Evolutionary conservation across 352 stramenopile genomes (phyloP).

Genomic region (Phytophthora melonis): DNA sequence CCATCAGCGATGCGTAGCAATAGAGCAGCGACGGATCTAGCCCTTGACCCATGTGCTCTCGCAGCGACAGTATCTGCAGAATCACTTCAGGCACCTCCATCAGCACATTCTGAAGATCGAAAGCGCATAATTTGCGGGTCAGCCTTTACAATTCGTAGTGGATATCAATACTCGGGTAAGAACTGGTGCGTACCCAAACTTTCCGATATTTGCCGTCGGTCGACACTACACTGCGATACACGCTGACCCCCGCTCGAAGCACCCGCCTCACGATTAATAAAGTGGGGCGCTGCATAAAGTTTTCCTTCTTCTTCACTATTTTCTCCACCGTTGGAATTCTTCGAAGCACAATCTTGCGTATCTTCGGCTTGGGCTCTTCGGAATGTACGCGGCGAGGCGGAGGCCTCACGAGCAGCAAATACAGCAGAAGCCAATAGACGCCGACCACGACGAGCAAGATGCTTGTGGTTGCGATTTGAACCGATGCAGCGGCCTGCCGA

Average conservation of each 20-base stretch:
- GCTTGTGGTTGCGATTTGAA: background rate
- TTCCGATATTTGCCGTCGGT: constrained; percentile 43
- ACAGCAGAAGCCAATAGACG: constrained; percentile 32
- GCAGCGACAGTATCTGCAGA: constrained; percentile 37
- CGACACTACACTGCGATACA: constrained; percentile 22
- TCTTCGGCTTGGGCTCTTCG: constrained; percentile 7
- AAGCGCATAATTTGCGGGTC: background rate
- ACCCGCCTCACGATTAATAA: constrained; percentile 1
- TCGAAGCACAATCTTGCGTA: background rate
- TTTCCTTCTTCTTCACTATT: background rate
- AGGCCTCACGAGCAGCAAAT: constrained; percentile 18
- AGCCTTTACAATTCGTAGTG: background rate
- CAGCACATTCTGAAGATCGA: constrained; percentile 31
- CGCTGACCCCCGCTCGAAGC: background rate
- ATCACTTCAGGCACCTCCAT: constrained; percentile 45
- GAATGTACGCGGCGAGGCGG: constrained; percentile 13
- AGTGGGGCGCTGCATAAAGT: background rate
- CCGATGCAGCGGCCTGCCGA: background rate
- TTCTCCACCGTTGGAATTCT: constrained; percentile 4
- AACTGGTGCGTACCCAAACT: constrained; percentile 25
- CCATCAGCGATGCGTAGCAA: constrained; percentile 47
- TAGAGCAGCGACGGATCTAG: constrained; percentile 35
- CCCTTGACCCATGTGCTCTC: constrained; percentile 42
- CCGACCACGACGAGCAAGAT: constrained; percentile 22
- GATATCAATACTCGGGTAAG: background rate